Percentiles rank a stretch among this genome's conserved stretches.
Evolutionary conservation across 257 asterid genomes (phyloP).

Genomic region (Solanum rostratum): DNA sequence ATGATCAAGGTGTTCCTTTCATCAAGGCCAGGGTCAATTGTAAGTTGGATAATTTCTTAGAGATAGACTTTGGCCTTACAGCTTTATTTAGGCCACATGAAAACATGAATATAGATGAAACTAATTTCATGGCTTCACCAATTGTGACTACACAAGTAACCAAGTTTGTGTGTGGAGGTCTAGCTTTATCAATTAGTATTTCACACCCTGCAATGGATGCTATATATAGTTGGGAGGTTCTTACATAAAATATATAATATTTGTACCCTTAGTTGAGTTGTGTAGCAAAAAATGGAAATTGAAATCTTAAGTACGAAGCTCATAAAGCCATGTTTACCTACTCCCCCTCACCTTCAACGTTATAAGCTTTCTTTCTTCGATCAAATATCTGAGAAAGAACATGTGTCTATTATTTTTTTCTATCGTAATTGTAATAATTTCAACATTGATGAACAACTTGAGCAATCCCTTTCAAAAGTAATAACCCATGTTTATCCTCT

Average conservation of each 20-base stretch:
- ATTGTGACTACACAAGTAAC: neutral
- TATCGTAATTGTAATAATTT: no score
- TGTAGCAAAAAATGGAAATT: no score
- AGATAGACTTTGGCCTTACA: neutral
- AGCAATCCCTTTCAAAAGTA: no score
- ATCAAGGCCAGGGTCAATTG: neutral
- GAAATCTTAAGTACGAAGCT: neutral
- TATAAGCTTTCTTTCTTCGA: neutral
- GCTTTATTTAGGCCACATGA: neutral
- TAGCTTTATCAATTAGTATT: neutral
- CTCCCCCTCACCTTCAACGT: neutral
- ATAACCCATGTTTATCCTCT: no score
- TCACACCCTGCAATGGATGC: neutral
- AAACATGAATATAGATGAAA: neutral
- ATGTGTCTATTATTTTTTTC: no score
- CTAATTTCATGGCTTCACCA: neutral
- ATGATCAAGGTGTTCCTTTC: neutral
- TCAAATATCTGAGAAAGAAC: neutral
- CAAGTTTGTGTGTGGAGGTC: neutral
- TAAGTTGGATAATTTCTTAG: neutral
- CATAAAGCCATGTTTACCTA: constrained; percentile 1
- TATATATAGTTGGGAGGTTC: no score
- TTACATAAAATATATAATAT: no score
- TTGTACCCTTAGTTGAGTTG: no score
- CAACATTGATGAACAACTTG: no score